These are phyloP conservation scores for Crithidia expoeki DNA, from an alignment of 208 protist species.

Conservation along the genomic window DNA sequence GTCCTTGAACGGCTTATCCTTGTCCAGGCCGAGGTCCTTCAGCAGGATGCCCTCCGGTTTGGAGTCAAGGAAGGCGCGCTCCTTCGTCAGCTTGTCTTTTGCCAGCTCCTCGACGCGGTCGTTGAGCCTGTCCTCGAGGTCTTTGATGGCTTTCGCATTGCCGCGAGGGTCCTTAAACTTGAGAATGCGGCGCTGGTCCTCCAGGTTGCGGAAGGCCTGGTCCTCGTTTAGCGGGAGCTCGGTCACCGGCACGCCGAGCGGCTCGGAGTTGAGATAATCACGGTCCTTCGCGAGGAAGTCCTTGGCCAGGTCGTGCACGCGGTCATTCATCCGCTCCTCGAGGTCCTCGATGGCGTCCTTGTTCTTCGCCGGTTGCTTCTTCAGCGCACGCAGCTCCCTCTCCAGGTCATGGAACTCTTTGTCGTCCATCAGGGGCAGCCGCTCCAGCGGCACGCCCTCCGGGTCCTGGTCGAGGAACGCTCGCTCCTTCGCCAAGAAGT, in stretches of 20 bases:
- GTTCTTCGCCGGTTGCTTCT: constrained; percentile 72
- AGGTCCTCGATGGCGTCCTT: constrained; percentile 60
- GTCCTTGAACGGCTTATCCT: constrained; percentile 64
- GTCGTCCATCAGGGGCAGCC: constrained; percentile 65
- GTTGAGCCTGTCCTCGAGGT: constrained; percentile 66
- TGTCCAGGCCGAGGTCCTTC: constrained; percentile 63
- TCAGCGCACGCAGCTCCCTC: constrained; percentile 61
- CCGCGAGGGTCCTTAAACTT: constrained; percentile 47
- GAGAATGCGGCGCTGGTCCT: constrained; percentile 51
- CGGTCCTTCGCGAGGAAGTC: constrained; percentile 61
- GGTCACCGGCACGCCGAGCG: constrained; percentile 59
- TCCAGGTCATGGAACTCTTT: constrained; percentile 72
- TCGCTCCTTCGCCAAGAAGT: constrained; percentile 76
- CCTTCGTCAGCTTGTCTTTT: constrained; percentile 62
- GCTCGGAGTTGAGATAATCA: constrained; percentile 73
- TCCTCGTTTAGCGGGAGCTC: constrained; percentile 75
- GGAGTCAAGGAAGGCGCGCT: constrained; percentile 75
- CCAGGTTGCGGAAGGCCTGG: constrained; percentile 49
- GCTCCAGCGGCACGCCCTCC: constrained; percentile 61
- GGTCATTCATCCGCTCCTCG: constrained; percentile 74
- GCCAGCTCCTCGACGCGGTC: constrained; percentile 65
- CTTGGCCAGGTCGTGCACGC: constrained; percentile 67
- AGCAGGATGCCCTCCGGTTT: constrained; percentile 75
- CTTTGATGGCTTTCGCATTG: constrained; percentile 33
- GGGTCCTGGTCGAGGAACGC: constrained; percentile 71